These are phyloP conservation scores for Ogataea kodamae DNA, from an alignment of 805 yeast genomes.

Conservation along the genomic window DNA sequence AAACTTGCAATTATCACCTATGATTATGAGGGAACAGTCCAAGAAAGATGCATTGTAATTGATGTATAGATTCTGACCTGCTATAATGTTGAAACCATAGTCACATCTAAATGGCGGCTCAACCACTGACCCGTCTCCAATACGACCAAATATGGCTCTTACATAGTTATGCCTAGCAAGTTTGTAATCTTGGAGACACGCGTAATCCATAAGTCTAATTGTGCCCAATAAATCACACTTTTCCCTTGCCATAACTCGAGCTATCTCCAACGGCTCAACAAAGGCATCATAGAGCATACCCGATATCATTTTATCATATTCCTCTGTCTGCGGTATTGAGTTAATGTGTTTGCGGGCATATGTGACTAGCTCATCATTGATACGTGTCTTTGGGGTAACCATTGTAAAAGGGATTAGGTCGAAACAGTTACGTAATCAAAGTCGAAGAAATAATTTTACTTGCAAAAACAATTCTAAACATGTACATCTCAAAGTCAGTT, in stretches of 20 bases:
- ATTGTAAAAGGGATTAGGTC: not conserved
- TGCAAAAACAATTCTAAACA: slow-evolving; percentile 6
- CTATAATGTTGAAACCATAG: slow-evolving; percentile 57
- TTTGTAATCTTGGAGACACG: slow-evolving; percentile 21
- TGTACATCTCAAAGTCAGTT: slow-evolving; percentile 17
- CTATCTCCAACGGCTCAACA: slow-evolving; percentile 34
- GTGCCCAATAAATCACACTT: slow-evolving; percentile 22
- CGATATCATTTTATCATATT: slow-evolving; percentile 56
- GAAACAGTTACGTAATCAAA: not conserved
- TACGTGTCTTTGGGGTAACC: slow-evolving; percentile 1
- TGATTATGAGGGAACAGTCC: slow-evolving; percentile 56
- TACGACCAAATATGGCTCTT: slow-evolving; percentile 44
- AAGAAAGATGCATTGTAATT: slow-evolving; percentile 56
- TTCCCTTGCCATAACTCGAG: slow-evolving; percentile 33
- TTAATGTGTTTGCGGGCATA: slow-evolving; percentile 21
- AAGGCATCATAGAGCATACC: slow-evolving; percentile 40
- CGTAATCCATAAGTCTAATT: slow-evolving; percentile 17
- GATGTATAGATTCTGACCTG: slow-evolving; percentile 58
- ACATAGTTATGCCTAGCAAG: slow-evolving; percentile 39
- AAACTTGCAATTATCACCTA: slow-evolving; percentile 56
- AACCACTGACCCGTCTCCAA: slow-evolving; percentile 35
- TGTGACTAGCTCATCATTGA: slow-evolving; percentile 15
- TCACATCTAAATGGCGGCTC: slow-evolving; percentile 61
- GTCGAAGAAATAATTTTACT: slow-evolving; percentile 3
- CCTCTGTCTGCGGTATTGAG: slow-evolving; percentile 27